phyloP scores from a whole-genome alignment of 176 grass and related monocot genomes.

The Olyra latifolia region DNA sequence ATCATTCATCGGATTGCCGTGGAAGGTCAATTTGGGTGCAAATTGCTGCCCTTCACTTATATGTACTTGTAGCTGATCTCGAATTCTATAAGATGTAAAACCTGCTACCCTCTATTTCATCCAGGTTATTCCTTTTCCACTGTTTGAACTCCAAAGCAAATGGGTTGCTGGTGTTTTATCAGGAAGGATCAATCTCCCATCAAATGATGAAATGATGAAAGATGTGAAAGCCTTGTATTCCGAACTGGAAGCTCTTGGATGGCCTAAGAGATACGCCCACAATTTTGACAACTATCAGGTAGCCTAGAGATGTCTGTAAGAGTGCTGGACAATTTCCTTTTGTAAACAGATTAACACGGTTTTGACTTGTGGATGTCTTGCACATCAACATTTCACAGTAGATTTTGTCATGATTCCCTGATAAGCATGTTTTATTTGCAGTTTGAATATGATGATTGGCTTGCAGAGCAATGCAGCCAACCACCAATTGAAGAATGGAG shows the following conservation, averaged over 20 bases:
- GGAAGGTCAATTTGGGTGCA: constrained; percentile 41
- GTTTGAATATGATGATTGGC: constrained; percentile 90
- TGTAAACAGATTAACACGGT: neutral
- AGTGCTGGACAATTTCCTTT: neutral
- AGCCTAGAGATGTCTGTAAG: neutral
- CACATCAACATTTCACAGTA: neutral
- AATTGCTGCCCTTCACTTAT: neutral
- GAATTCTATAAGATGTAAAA: constrained; percentile 13
- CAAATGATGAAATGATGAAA: constrained; percentile 66
- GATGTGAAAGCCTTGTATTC: constrained; percentile 60
- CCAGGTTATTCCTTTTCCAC: constrained; percentile 69
- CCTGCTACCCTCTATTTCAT: neutral
- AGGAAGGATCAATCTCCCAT: constrained; percentile 54
- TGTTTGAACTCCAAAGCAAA: constrained; percentile 95
- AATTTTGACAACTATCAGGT: constrained; percentile 67
- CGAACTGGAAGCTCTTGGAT: constrained; percentile 47
- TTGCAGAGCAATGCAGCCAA: constrained; percentile 54
- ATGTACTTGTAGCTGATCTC: neutral
- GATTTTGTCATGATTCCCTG: neutral
- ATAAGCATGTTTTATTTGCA: constrained; percentile 25
- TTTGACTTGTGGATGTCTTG: neutral
- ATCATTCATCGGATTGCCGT: constrained; percentile 68
- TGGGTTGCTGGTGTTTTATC: constrained; percentile 81
- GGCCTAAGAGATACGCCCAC: constrained; percentile 92
- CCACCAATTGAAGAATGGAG: constrained; percentile 73